These are phyloP conservation scores for Otatea glauca DNA, from an alignment of 176 grass and related monocot genomes.

Conservation along the genomic window DNA sequence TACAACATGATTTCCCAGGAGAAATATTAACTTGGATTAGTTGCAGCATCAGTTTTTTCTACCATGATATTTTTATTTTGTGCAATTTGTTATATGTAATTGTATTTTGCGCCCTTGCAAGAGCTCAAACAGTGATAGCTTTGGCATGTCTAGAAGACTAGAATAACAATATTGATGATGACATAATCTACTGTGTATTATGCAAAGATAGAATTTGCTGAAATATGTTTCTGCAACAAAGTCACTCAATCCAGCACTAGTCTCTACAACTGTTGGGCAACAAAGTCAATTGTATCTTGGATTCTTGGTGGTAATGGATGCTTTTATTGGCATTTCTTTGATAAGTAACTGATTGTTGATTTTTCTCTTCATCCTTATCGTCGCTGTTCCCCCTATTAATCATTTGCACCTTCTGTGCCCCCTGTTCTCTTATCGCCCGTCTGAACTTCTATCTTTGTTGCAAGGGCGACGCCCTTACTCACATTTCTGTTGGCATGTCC, in stretches of 20 bases:
- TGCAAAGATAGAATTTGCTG: slow-evolving; percentile 4
- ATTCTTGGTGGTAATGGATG: slow-evolving; percentile 7
- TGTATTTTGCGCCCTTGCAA: neutral
- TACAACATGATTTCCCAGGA: neutral
- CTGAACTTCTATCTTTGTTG: neutral
- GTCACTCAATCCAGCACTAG: slow-evolving; percentile 10
- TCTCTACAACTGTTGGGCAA: neutral
- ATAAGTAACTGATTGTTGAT: slow-evolving; percentile 7
- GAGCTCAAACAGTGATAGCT: neutral
- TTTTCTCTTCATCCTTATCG: slow-evolving; percentile 21
- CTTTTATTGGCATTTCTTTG: neutral
- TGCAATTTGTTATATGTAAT: neutral
- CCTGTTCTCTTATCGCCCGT: neutral
- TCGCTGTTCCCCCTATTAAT: neutral
- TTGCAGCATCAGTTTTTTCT: neutral
- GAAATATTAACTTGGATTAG: slow-evolving; percentile 25
- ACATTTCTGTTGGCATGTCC: slow-evolving; percentile 3
- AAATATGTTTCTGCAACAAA: neutral
- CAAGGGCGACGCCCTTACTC: neutral
- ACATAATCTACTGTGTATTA: neutral
- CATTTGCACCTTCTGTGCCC: neutral
- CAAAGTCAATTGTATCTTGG: neutral
- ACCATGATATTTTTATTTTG: neutral
- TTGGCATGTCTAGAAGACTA: slow-evolving; percentile 6
- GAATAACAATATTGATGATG: neutral